Conservation (phyloP, 2,329 filamentous ascomycete species). For the Diaporthe aspalathi region DNA sequence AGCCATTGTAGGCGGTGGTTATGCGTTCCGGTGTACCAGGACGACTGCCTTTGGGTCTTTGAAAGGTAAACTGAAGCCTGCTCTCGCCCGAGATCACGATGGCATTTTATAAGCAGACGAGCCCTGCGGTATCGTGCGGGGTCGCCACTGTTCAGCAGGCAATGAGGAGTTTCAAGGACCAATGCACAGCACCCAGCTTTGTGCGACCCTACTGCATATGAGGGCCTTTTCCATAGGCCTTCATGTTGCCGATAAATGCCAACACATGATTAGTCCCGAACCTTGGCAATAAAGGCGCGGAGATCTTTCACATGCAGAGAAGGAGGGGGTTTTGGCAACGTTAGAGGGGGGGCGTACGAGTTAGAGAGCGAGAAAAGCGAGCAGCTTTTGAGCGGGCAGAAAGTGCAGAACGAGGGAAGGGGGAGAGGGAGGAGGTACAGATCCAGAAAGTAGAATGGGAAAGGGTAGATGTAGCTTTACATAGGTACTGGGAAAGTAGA, state of each 20-base stretch:
- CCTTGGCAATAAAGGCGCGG: not conserved
- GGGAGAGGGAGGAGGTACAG: too few relatives aligned
- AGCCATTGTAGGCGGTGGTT: not conserved
- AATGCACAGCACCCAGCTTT: not conserved
- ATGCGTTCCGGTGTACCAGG: not conserved
- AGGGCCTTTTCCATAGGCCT: not conserved
- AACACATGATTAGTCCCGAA: not conserved
- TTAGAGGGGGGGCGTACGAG: too few relatives aligned
- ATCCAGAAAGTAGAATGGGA: too few relatives aligned
- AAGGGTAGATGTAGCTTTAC: too few relatives aligned
- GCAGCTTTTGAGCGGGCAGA: too few relatives aligned
- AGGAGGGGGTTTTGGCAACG: too few relatives aligned
- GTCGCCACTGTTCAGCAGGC: not conserved
- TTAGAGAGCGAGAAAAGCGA: too few relatives aligned
- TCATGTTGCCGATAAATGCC: not conserved
- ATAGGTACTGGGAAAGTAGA: too few relatives aligned
- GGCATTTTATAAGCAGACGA: not conserved
- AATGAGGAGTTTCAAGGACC: not conserved
- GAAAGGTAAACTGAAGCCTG: not conserved
- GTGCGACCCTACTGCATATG: not conserved
- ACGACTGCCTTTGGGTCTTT: not conserved
- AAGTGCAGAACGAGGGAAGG: too few relatives aligned
- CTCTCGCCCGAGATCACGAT: not conserved
- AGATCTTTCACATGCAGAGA: not conserved
- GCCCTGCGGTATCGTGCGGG: slow-evolving; percentile 8